Conservation (phyloP, 371 early-diverging fungal species). For the Blastocladiella emersonii region DNA sequence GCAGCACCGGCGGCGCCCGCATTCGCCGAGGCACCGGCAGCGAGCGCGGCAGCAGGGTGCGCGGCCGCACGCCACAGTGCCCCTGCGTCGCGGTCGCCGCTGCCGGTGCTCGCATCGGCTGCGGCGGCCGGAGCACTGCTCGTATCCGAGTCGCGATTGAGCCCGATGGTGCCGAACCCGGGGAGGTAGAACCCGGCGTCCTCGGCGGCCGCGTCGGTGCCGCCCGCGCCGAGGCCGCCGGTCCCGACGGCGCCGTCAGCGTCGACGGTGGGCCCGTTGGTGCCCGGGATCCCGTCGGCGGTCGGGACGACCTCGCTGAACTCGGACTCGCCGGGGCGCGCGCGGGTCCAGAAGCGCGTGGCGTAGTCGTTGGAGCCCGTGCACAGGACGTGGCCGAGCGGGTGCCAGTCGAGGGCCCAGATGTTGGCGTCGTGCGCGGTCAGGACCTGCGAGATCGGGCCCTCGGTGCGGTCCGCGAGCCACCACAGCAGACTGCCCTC, state of each 20-base stretch:
- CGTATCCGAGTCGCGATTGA: too few species aligned
- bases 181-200: neutral
- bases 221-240: neutral
- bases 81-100: too few species aligned
- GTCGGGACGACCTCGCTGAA: neutral
- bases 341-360: slow-evolving; percentile 97
- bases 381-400: slow-evolving; percentile 93
- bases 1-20: neutral
- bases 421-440: slow-evolving; percentile 85
- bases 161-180: slow-evolving; percentile 5
- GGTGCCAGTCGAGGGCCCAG: slow-evolving; percentile 99
- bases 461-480: slow-evolving; percentile 53
- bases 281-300: too few species aligned
- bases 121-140: too few species aligned
- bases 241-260: neutral
- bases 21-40: neutral
- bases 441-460: neutral
- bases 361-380: slow-evolving; percentile 96
- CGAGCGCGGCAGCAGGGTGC: neutral
- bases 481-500: slow-evolving; percentile 92
- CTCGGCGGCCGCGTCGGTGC: neutral
- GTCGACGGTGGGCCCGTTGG: too few species aligned
- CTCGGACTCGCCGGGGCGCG: slow-evolving; percentile 70
- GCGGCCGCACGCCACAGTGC: too few species aligned
- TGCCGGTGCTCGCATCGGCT: too few species aligned